Conservation (phyloP, 345 rosid genomes). For the Corchorus olitorius region DNA sequence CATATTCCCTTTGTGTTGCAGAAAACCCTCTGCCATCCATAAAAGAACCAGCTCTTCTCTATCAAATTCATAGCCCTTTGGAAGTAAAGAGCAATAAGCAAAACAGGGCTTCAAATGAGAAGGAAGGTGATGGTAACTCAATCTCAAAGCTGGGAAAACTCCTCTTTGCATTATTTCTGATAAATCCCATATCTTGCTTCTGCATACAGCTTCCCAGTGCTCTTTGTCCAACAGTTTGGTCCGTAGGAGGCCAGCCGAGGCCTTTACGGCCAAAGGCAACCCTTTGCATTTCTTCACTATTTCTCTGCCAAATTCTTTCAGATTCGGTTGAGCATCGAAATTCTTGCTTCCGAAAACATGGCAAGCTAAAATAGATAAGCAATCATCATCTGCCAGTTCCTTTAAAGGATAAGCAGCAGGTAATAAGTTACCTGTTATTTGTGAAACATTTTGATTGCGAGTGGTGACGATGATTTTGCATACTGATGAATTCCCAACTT, state of each 20-base stretch:
- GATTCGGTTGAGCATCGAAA: constrained; percentile 4
- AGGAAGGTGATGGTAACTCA: constrained; percentile 32
- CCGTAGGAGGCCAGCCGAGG: constrained; percentile 18
- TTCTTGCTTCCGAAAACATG: constrained; percentile 22
- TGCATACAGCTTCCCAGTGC: constrained; percentile 24
- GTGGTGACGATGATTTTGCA: constrained; percentile 40
- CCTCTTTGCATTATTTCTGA: background rate
- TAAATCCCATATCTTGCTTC: constrained; percentile 23
- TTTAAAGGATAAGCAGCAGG: background rate
- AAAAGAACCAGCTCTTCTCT: constrained; percentile 20
- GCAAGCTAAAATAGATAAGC: constrained; percentile 19
- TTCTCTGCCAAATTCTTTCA: constrained; percentile 19
- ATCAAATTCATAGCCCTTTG: constrained; percentile 18
- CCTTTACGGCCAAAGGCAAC: constrained; percentile 17
- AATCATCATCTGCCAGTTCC: constrained; percentile 18
- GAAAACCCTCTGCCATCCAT: constrained; percentile 38
- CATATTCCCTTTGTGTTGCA: background rate
- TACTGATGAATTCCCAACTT: background rate
- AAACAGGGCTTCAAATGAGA: constrained; percentile 30
- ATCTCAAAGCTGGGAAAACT: constrained; percentile 8
- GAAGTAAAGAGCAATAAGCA: constrained; percentile 27
- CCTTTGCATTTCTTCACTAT: constrained; percentile 24
- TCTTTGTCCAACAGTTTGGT: background rate
- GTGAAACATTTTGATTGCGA: constrained; percentile 18
- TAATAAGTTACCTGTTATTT: constrained; percentile 1